Evolutionary conservation across 2,329 filamentous ascomycete species (phyloP), one percentile per base, ranked within the genome.

Genomic region (Claviceps capensis): DNA sequence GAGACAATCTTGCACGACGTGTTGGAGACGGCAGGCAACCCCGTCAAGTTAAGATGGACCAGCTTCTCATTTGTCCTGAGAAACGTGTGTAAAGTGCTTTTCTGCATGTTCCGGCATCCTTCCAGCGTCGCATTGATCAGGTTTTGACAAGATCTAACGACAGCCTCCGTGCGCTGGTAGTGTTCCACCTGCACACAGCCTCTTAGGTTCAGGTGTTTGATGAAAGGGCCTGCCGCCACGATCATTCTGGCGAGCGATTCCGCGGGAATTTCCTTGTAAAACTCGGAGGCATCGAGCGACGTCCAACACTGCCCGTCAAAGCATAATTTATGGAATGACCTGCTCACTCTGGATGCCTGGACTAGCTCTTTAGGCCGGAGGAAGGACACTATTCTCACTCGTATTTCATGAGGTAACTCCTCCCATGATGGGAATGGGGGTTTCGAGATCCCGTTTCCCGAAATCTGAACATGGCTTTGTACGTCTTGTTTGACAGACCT

Each of bases 261-360:
- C 22, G 86, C 86, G 0, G 91, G 85, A 57, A 97, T 97, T 50
- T 89, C 80, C 57, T 78, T 79, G 64, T 97, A 96, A 67, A 91
- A 97, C 48, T 86, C 82, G 7, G 88, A 84, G 2, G 87, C 82
- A 65, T 97, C 89, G 48, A 97, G 77, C 43, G 78, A 81, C 3
- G 82, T 83, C 93, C 93, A 98, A 16, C 97, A 71, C 69, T 98
- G 93, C 2, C 93, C 93, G 65, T 98, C 91, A 60, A 91, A 95
- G 69, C 91, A 96, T 68, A 87, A 82, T 47, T 77, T 75, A 65
- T 95, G 75, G 73, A 93, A 96, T 5, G 76, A 69, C 65, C 82
- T 88, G 63, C 82, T 91, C 19, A 93, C 85, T 17, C 80, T 72
- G 1, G 91, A 95, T 52, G 79, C 79, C 53, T 82, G 79, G 11